Evolutionary conservation across 2,329 filamentous ascomycete species (phyloP).

Genomic region (Ophiostoma australiae): DNA sequence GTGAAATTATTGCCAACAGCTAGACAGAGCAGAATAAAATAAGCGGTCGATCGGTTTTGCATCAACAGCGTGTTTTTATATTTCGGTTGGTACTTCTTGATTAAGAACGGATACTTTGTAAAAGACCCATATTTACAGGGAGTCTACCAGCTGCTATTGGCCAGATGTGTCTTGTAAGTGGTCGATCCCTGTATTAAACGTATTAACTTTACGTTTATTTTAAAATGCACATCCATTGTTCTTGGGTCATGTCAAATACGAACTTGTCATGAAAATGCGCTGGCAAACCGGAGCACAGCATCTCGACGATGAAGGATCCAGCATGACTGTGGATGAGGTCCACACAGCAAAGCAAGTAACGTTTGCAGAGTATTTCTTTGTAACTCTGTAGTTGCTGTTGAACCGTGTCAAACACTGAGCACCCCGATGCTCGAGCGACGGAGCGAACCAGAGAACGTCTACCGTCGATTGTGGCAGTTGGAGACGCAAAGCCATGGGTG

Average conservation of each 20-base stretch:
- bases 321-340: neutral
- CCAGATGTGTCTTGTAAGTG: neutral
- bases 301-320: neutral
- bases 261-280: neutral
- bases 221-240: neutral
- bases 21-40: neutral
- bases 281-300: conserved; percentile 2
- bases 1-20: neutral
- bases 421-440: too few relatives aligned
- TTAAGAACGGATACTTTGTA: neutral
- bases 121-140: neutral
- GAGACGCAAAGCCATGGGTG: too few relatives aligned
- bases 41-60: neutral
- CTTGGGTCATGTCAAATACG: neutral
- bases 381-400: too few relatives aligned
- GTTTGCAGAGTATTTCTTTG: neutral
- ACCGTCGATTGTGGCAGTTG: too few relatives aligned
- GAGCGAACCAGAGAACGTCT: neutral
- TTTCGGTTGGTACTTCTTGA: conserved; percentile 11
- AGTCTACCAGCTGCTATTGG: neutral
- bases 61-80: neutral
- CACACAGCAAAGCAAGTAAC: neutral
- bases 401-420: too few relatives aligned
- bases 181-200: neutral
- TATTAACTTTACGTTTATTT: neutral